Evolutionary conservation across 352 stramenopile genomes (phyloP).

Genomic region (Pythium aristosporum): DNA sequence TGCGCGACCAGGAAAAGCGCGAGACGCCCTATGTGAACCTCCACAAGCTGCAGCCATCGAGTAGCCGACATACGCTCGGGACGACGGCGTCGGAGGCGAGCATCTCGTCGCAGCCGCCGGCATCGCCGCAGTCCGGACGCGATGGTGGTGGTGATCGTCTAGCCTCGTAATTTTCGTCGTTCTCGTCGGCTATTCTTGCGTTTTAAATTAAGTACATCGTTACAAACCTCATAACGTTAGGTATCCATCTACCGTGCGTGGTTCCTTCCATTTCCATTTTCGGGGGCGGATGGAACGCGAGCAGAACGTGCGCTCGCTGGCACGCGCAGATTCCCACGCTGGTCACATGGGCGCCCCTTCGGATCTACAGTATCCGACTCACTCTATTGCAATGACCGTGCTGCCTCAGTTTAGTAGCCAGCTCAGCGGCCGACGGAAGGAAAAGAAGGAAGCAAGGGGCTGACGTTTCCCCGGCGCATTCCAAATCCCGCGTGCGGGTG

Average conservation of each 20-base stretch:
- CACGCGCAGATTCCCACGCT: conserved; percentile 4
- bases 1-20: conserved; percentile 17
- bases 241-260: not conserved
- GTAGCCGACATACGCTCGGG: not conserved
- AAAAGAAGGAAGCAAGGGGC: not conserved
- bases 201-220: conserved; percentile 14
- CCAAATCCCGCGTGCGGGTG: not conserved
- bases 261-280: not conserved
- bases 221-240: not conserved
- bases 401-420: not conserved
- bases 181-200: not conserved
- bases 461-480: not conserved
- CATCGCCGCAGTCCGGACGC: conserved; percentile 6
- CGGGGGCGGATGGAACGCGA: not conserved
- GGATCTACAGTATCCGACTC: not conserved
- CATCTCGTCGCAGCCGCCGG: conserved; percentile 14
- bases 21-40: conserved; percentile 16
- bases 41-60: conserved; percentile 18
- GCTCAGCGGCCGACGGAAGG: not conserved
- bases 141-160: not conserved
- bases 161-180: conserved; percentile 16
- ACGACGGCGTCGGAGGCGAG: conserved; percentile 16
- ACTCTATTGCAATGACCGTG: not conserved
- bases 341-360: conserved; percentile 18
- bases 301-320: not conserved